A percentile compares a stretch with the other conserved stretches of the same genome.
Evolutionary conservation across 108 stramenopile genomes (phyloP).

Genomic region (Cyclostephanos invisitatus): DNA sequence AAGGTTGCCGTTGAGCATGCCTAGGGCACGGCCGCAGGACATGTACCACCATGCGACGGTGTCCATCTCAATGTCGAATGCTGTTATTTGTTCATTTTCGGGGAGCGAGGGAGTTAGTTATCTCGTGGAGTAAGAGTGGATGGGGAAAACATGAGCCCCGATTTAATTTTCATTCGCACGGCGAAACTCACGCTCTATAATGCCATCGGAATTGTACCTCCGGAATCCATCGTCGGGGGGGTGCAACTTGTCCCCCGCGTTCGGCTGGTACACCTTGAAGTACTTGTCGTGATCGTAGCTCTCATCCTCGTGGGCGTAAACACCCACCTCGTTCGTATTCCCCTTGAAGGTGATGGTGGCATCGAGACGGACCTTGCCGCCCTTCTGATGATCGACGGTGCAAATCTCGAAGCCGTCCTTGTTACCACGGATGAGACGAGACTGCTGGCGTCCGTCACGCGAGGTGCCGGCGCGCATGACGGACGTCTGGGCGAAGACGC

Average conservation of each 20-base stretch:
- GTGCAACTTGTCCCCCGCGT: conserved; percentile 57
- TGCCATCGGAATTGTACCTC: conserved; percentile 50
- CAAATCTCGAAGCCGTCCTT: conserved; percentile 84
- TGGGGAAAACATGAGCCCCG: neutral
- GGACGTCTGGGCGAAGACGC: conserved; percentile 81
- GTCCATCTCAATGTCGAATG: conserved; percentile 48
- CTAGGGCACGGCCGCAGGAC: conserved; percentile 87
- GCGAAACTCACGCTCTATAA: conserved; percentile 37
- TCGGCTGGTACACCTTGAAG: conserved; percentile 69
- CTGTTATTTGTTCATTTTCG: conserved; percentile 10
- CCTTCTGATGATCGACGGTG: conserved; percentile 88
- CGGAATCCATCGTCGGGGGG: conserved; percentile 59
- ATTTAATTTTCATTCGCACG: neutral
- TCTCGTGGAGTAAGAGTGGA: neutral
- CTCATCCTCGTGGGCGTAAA: conserved; percentile 79
- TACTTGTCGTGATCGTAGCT: conserved; percentile 77
- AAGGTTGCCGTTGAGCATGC: conserved; percentile 87
- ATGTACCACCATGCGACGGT: conserved; percentile 94
- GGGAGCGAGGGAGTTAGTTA: neutral
- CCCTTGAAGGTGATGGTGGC: conserved; percentile 57
- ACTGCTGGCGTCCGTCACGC: conserved; percentile 87
- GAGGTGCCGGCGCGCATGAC: conserved; percentile 85
- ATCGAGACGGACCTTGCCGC: conserved; percentile 66
- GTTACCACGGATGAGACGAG: conserved; percentile 85
- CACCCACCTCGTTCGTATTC: conserved; percentile 60